phyloP scores from a whole-genome alignment of 495 filamentous ascomycete genomes.

The Penicillium robsamsonii region DNA sequence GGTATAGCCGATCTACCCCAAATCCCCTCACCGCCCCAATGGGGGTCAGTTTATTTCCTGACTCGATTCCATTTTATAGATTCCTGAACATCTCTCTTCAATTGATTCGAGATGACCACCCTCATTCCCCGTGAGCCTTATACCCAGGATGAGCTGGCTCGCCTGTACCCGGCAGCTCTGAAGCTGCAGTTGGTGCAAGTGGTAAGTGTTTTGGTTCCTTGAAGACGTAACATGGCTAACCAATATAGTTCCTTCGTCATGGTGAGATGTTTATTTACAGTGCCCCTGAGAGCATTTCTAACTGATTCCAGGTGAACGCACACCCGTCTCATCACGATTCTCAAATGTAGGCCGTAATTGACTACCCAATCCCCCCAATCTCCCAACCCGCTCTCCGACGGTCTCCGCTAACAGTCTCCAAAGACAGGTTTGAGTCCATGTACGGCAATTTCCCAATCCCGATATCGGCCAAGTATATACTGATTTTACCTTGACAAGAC shows the following conservation, averaged over 20 bases:
- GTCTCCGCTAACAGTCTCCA: constrained; percentile 24
- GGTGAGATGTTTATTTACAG: constrained; percentile 44
- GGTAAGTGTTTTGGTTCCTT: constrained; percentile 40
- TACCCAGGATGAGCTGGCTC: constrained; percentile 71
- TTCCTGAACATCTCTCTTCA: neutral
- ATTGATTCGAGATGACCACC: constrained; percentile 63
- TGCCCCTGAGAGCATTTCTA: constrained; percentile 5
- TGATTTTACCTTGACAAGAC: constrained; percentile 41
- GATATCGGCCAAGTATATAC: constrained; percentile 1
- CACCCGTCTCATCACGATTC: constrained; percentile 82
- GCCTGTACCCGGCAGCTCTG: constrained; percentile 76
- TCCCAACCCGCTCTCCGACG: constrained; percentile 8
- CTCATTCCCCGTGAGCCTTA: constrained; percentile 74
- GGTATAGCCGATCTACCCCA: neutral
- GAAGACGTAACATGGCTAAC: constrained; percentile 14
- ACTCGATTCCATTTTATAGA: constrained; percentile 1
- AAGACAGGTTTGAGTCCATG: constrained; percentile 73
- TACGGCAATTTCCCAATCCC: constrained; percentile 32
- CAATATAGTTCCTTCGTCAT: constrained; percentile 71
- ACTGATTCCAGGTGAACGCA: constrained; percentile 63
- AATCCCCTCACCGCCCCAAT: constrained; percentile 17
- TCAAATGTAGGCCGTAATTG: constrained; percentile 59
- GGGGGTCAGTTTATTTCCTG: neutral
- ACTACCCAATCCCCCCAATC: neutral
- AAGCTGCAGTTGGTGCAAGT: constrained; percentile 89